Evolutionary conservation across 768 basidiomycete species (phyloP), one percentile per base, ranked within the genome.

Genomic region (Russula emetica): DNA sequence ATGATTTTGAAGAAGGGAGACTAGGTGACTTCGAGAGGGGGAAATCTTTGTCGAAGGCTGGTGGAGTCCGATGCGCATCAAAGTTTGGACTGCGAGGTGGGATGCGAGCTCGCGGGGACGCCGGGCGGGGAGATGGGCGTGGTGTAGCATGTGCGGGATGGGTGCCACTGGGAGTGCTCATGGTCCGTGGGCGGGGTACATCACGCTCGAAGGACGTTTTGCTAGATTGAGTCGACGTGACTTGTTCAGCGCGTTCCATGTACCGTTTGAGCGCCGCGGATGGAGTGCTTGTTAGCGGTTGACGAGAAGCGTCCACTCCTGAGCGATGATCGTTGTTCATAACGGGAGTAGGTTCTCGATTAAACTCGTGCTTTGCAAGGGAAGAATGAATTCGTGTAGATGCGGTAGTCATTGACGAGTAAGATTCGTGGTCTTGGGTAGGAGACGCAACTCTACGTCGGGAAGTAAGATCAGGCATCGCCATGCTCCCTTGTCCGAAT

Each of bases 401-500:
- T 34, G 66, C 50, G 16, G 61, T 59, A 40, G 68, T 54, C 6
- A 20, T 32, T 22, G 57, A n/a, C 20, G 28, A 24, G 52, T 44
- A 20, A 47, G 38, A 36, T 20, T 67, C 61, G 14, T 34, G 30
- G n/a, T 42, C 49, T 13, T 49, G 26, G 36, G 20, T 20, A 40
- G 64, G 51, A 32, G 57, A 64, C 45, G 51, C 59, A n/a, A 36
- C 22, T 24, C 40, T 56, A 26, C 57, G 64, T 1, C 66, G 70
- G 18, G 66, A 70, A 16, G 77, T 77, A 79, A 92, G 81, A 3
- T 90, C 90, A 9, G 87, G 87, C 83, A 92, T 84, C 13, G 88
- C 90, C 55, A 90, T 76, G 22, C 87, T 87, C 18, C 86, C 85
- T 60, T 79, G 81, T 20, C 90, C 90, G 71, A 92, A 92, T 52